phyloP scores from a whole-genome alignment of 345 rosid species.

The Camelina hispida region DNA sequence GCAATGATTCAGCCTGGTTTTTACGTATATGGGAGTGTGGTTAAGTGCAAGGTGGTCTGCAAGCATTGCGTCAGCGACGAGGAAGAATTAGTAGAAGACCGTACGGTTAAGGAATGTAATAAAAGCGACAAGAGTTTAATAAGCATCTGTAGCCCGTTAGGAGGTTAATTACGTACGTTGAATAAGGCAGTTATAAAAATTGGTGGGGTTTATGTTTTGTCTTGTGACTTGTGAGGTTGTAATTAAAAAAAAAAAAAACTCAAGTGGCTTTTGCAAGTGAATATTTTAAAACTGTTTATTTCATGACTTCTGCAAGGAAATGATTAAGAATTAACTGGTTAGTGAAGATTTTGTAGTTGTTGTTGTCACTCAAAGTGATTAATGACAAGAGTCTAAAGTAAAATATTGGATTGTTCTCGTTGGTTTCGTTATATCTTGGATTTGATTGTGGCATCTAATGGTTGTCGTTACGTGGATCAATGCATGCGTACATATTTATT shows the following conservation, averaged over 20 bases:
- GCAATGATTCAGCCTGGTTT: constrained; percentile 94
- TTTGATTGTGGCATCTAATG: constrained; percentile 14
- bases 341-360: constrained; percentile 3
- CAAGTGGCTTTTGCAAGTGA: constrained; percentile 30
- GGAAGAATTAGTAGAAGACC: constrained; percentile 30
- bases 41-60: constrained; percentile 93
- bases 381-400: constrained; percentile 31
- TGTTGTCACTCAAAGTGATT: constrained; percentile 13
- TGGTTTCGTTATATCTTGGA: constrained; percentile 20
- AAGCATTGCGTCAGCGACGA: constrained; percentile 53
- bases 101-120: constrained; percentile 41
- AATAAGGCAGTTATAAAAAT: constrained; percentile 15
- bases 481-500: neutral
- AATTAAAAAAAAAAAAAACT: constrained; percentile 29
- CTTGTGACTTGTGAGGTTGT: constrained; percentile 26
- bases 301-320: constrained; percentile 3
- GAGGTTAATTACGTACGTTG: constrained; percentile 24
- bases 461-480: neutral
- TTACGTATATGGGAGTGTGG: constrained; percentile 74
- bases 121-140: constrained; percentile 38
- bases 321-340: neutral
- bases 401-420: constrained; percentile 34
- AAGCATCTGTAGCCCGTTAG: constrained; percentile 45
- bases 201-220: constrained; percentile 28
- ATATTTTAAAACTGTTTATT: constrained; percentile 15